Percentiles rank a stretch among this genome's conserved stretches.
phyloP scores from a whole-genome alignment of 2,329 filamentous ascomycete genomes.

The Pseudocercospora vitis region DNA sequence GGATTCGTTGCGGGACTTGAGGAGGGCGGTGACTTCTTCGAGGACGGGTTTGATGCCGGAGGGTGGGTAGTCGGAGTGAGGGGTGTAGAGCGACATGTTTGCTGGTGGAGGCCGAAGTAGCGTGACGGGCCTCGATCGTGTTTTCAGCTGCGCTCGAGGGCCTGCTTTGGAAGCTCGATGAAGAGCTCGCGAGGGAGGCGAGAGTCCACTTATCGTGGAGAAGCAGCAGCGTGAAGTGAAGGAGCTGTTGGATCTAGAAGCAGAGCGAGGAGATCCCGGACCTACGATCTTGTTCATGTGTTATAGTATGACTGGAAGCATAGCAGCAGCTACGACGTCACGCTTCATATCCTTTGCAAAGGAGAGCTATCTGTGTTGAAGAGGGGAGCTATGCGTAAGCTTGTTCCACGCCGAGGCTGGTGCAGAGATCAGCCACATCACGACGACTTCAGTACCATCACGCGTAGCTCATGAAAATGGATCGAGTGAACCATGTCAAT shows the following conservation, averaged over 20 bases:
- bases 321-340: slow-evolving; percentile 4
- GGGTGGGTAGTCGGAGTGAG: slow-evolving; percentile 42
- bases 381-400: background rate
- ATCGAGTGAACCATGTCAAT: no score
- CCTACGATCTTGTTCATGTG: slow-evolving; percentile 4
- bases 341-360: background rate
- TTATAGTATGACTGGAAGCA: background rate
- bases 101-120: background rate
- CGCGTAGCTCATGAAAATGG: no score
- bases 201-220: background rate
- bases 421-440: background rate
- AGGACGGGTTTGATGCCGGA: slow-evolving; percentile 46
- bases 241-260: background rate
- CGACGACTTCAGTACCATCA: background rate
- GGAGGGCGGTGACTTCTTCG: slow-evolving; percentile 52
- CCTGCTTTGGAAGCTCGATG: background rate
- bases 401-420: slow-evolving; percentile 1
- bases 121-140: background rate
- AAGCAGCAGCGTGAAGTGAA: background rate
- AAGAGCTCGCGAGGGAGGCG: background rate
- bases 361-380: background rate
- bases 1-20: slow-evolving; percentile 57
- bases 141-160: background rate
- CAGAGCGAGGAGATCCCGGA: background rate
- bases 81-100: slow-evolving; percentile 19